Evolutionary conservation across 352 stramenopile genomes (phyloP), one percentile per base, ranked within the genome.

Genomic region (Blastocystis sp.): DNA sequence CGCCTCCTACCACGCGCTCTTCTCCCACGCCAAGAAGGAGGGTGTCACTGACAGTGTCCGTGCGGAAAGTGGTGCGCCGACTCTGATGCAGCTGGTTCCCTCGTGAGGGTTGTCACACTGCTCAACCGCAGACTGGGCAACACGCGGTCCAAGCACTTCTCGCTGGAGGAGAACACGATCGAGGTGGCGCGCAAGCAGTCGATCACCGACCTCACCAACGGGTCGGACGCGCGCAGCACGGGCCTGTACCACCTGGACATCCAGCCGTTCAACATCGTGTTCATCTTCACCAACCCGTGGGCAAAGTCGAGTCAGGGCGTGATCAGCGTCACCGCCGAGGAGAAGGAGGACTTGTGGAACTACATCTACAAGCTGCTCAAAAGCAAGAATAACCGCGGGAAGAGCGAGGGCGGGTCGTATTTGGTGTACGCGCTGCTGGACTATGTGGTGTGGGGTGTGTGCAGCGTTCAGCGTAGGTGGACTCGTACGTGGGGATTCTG

Each of bases 261-360:
- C 23, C 56, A 64, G 23, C 74, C 74, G 1, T 69, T 84, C 14
- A 84, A 67, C 40, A 62, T 84, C n/a, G 53, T 84, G 14, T 84
- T 84, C 48, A 56, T 84, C 14, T 84, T 84, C 60, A 84, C 74
- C 3, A 84, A 84, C 41, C 74, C 74, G 53, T 84, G 74, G 74
- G 48, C 34, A 1, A 53, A 64, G 40, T 67, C 52, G 17, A 84
- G 74, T 64, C 74, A 84, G 40, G 74, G 52, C 23, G 74, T 84
- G 19, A 66, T 84, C 23, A 84, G 48, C 38, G 3, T 84, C 9
- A 84, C 53, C 14, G 52, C 65, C 14, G 56, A 67, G 60, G 56
- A 84, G 28, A 59, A 84, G 21, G 60, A 84, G 52, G 74, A 64
- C 21, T 43, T 84, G 56, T 84, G 74, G 74, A 56, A 84, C 17